These are phyloP conservation scores for Sutorius eximius DNA, from an alignment of 1,284 basidiomycete genomes.

Conservation along the genomic window DNA sequence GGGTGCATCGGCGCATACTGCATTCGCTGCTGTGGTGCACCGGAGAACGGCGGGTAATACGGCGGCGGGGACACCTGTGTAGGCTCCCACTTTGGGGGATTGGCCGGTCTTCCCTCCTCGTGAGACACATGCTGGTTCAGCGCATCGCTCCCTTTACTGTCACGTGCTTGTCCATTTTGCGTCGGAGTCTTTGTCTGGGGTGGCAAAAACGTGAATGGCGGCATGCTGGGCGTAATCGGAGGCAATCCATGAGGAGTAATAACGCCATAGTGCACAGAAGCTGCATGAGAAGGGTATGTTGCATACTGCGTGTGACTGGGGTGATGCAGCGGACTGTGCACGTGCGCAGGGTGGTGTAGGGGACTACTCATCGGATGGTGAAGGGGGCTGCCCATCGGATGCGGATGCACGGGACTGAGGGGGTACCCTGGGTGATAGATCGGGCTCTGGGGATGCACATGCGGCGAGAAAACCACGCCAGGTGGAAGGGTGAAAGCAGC, in stretches of 20 bases:
- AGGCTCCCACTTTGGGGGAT: constrained; percentile 10
- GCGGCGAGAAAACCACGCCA: constrained; percentile 37
- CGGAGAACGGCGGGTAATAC: constrained; percentile 17
- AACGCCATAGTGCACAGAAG: constrained; percentile 35
- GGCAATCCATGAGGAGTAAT: constrained; percentile 71
- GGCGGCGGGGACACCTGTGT: constrained; percentile 6
- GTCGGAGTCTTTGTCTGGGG: constrained; percentile 31
- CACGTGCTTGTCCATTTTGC: constrained; percentile 20
- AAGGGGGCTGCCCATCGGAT: constrained; percentile 33
- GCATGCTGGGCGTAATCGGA: constrained; percentile 79
- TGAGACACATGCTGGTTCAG: background rate
- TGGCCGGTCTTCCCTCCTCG: constrained; percentile 9
- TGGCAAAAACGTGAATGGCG: constrained; percentile 66
- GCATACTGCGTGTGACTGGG: constrained; percentile 36
- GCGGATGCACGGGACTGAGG: constrained; percentile 27
- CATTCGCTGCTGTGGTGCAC: constrained; percentile 18
- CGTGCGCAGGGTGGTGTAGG: constrained; percentile 30
- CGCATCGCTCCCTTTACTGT: constrained; percentile 5
- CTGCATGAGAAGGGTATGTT: constrained; percentile 39
- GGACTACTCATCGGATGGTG: constrained; percentile 34
- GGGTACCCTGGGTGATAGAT: constrained; percentile 36
- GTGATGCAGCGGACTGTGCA: constrained; percentile 42
- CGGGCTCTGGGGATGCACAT: constrained; percentile 37
- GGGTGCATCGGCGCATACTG: constrained; percentile 28
- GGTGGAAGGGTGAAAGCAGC: constrained; percentile 42